phyloP scores from a whole-genome alignment of 1,284 basidiomycete genomes.

The Fereydounia khargensis region DNA sequence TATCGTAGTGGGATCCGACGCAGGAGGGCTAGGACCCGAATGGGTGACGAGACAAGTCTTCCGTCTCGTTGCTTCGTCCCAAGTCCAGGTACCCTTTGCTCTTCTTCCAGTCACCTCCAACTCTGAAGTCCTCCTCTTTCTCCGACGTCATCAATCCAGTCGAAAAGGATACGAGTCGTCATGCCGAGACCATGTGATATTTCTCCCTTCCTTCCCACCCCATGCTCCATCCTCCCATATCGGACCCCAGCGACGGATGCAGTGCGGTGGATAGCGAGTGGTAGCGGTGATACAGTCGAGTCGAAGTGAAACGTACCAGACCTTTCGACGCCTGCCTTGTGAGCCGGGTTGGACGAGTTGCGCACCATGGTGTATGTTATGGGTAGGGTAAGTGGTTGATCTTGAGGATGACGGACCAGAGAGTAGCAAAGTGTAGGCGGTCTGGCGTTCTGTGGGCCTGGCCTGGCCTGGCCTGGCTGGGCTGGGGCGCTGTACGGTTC shows the following conservation, averaged over 20 bases:
- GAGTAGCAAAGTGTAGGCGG: too few relatives aligned
- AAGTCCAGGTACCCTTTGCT: too few relatives aligned
- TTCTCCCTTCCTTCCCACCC: not conserved
- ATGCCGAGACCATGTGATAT: not conserved
- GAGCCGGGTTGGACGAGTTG: conserved; percentile 55
- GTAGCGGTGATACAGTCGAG: not conserved
- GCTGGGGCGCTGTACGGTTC: too few relatives aligned
- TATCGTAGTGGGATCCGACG: too few relatives aligned
- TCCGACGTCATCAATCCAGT: not conserved
- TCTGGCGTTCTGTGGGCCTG: too few relatives aligned
- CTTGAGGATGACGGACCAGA: conserved; percentile 38
- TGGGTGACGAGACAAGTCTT: too few relatives aligned
- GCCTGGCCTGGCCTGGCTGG: too few relatives aligned
- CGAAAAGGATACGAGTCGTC: conserved; percentile 1
- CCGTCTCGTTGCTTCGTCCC: too few relatives aligned
- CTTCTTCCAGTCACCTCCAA: not conserved
- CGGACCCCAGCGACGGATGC: not conserved
- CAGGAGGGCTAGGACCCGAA: too few relatives aligned
- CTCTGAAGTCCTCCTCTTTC: not conserved
- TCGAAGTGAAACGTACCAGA: conserved; percentile 31
- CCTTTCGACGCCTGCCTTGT: conserved; percentile 53
- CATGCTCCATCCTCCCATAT: not conserved
- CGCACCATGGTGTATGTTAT: conserved; percentile 41
- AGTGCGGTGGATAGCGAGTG: not conserved
- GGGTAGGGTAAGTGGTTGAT: conserved; percentile 28